phyloP scores from a whole-genome alignment of 2,329 filamentous ascomycete species.

The Aotearoamyces nothofagi region DNA sequence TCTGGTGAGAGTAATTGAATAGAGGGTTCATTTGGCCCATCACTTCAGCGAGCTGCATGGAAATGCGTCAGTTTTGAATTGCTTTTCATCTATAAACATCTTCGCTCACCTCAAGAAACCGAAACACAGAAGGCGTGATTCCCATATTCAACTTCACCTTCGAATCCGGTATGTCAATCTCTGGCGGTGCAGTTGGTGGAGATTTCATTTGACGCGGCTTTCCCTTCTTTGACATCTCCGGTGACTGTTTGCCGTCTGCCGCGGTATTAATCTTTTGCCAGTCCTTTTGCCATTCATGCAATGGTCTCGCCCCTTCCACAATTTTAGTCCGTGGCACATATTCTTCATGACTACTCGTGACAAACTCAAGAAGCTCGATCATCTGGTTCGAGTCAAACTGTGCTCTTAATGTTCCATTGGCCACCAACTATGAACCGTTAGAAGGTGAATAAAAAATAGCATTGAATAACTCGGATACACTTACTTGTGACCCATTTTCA shows the following conservation, averaged over 20 bases:
- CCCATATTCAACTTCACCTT: conserved; percentile 39
- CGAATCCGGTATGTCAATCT: conserved; percentile 44
- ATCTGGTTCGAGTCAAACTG: conserved; percentile 68
- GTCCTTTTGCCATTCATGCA: conserved; percentile 50
- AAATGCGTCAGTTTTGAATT: conserved; percentile 1
- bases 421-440: conserved; percentile 51
- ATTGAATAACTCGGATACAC: too few species aligned
- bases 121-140: conserved; percentile 43
- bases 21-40: conserved; percentile 52
- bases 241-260: conserved; percentile 39
- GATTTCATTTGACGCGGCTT: conserved; percentile 44
- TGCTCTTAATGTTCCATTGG: conserved; percentile 61
- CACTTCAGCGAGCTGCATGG: conserved; percentile 43
- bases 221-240: conserved; percentile 53
- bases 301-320: conserved; percentile 43
- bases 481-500: conserved; percentile 65
- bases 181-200: conserved; percentile 40
- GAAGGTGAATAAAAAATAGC: too few species aligned
- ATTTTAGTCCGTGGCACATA: conserved; percentile 59
- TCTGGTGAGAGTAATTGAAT: conserved; percentile 39
- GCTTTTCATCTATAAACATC: background rate
- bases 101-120: conserved; percentile 44
- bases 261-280: conserved; percentile 43
- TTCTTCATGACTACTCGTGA: conserved; percentile 64
- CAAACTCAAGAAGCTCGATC: conserved; percentile 75